Conservation (phyloP, 768 basidiomycete genomes). For the Pholiota conissans region DNA sequence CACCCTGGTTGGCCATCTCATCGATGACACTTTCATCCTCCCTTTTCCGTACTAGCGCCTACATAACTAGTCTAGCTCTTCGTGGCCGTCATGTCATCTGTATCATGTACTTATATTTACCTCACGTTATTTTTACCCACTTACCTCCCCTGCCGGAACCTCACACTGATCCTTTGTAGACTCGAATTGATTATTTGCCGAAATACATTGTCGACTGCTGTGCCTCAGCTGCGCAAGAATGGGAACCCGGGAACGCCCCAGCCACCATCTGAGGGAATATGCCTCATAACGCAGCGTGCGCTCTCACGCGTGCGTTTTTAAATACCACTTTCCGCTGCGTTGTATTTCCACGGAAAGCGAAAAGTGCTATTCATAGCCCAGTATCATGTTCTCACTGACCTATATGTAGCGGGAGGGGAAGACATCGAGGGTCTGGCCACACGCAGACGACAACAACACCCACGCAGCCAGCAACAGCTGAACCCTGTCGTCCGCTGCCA, state of each 20-base stretch:
- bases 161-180: neutral
- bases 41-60: neutral
- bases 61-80: neutral
- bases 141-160: neutral
- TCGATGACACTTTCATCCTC: neutral
- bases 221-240: neutral
- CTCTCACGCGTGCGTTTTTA: neutral
- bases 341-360: neutral
- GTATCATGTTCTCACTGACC: slow-evolving; percentile 17
- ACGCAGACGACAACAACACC: too few relatives aligned
- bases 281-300: neutral
- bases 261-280: neutral
- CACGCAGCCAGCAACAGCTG: too few relatives aligned
- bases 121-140: neutral
- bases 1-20: neutral
- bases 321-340: neutral
- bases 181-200: neutral
- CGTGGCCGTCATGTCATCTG: neutral
- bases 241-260: neutral
- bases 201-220: neutral
- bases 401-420: slow-evolving; percentile 13
- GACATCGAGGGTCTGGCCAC: neutral
- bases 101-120: neutral
- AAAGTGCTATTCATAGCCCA: slow-evolving; percentile 10
- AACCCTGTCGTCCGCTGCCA: slow-evolving; percentile 1